A percentile compares a stretch with the other conserved stretches of the same genome.
These are phyloP conservation scores for Knoxia roxburghii DNA, from an alignment of 257 asterid species.

Conservation along the genomic window DNA sequence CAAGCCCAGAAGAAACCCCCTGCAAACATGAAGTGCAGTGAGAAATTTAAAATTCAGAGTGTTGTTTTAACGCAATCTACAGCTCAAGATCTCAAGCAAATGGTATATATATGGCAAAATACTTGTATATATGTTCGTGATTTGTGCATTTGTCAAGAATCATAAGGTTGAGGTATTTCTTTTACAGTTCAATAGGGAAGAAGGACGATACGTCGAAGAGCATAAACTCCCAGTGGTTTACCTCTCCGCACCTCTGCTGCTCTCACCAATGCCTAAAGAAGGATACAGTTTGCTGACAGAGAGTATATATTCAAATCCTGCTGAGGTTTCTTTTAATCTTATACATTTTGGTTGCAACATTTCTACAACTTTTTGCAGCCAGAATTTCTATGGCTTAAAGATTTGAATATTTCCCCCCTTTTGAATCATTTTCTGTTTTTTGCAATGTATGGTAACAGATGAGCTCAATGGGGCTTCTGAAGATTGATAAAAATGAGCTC, in stretches of 20 bases:
- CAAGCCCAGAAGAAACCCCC: conserved; percentile 68
- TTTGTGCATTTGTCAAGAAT: neutral
- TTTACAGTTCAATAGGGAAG: conserved; percentile 50
- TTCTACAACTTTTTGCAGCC: neutral
- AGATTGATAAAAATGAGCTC: neutral
- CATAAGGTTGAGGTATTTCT: neutral
- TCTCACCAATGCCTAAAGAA: conserved; percentile 47
- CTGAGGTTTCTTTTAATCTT: conserved; percentile 37
- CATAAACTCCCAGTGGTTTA: conserved; percentile 55
- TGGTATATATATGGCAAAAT: conserved; percentile 40
- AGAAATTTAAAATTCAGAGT: conserved; percentile 69
- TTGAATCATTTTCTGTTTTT: neutral
- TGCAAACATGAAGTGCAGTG: conserved; percentile 61
- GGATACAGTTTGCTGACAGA: conserved; percentile 31
- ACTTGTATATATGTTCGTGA: neutral
- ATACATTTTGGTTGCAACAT: no score
- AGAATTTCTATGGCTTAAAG: neutral
- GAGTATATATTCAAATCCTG: conserved; percentile 15
- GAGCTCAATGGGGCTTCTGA: neutral
- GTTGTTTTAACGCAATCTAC: conserved; percentile 37
- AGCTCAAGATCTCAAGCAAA: conserved; percentile 44
- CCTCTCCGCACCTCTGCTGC: conserved; percentile 45
- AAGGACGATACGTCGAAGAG: conserved; percentile 46
- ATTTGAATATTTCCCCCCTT: neutral
- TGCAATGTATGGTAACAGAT: neutral